Evolutionary conservation across 192 early-diverging fungal species (phyloP).

Genomic region (Coemansia sp.): DNA sequence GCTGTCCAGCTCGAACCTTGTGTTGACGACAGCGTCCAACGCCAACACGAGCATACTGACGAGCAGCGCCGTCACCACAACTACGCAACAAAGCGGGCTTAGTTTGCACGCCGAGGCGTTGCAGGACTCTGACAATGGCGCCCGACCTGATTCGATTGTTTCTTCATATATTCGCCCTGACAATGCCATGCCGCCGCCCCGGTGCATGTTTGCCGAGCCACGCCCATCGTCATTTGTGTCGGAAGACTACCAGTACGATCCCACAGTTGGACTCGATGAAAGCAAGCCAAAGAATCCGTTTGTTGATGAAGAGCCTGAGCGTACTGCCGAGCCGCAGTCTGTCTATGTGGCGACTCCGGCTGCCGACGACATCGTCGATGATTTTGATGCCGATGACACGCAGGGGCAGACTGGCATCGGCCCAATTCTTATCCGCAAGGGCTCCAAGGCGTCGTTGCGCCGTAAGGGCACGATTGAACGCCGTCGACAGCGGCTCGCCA

Average conservation of each 20-base stretch:
- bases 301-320: slow-evolving; percentile 2
- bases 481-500: slow-evolving; percentile 11
- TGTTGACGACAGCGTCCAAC: background rate
- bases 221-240: slow-evolving; percentile 44
- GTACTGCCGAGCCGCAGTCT: slow-evolving; percentile 1
- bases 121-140: slow-evolving; percentile 7
- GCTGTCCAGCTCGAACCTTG: slow-evolving; percentile 37
- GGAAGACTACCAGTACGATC: slow-evolving; percentile 50
- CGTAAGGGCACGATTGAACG: slow-evolving; percentile 50
- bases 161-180: slow-evolving; percentile 41
- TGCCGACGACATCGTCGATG: background rate
- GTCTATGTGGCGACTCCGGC: slow-evolving; percentile 35
- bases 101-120: slow-evolving; percentile 42
- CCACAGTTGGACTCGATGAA: background rate
- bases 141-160: slow-evolving; percentile 34
- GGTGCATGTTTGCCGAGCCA: slow-evolving; percentile 16
- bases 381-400: slow-evolving; percentile 8
- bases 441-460: slow-evolving; percentile 49
- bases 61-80: slow-evolving; percentile 19
- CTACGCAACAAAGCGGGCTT: slow-evolving; percentile 36
- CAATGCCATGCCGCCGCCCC: slow-evolving; percentile 22
- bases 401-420: slow-evolving; percentile 12
- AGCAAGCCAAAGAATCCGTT: slow-evolving; percentile 13
- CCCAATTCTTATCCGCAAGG: slow-evolving; percentile 46
- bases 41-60: slow-evolving; percentile 9